Base-by-base conservation (phyloP, 208 protist species). In the Borovskyia barvae region DNA sequence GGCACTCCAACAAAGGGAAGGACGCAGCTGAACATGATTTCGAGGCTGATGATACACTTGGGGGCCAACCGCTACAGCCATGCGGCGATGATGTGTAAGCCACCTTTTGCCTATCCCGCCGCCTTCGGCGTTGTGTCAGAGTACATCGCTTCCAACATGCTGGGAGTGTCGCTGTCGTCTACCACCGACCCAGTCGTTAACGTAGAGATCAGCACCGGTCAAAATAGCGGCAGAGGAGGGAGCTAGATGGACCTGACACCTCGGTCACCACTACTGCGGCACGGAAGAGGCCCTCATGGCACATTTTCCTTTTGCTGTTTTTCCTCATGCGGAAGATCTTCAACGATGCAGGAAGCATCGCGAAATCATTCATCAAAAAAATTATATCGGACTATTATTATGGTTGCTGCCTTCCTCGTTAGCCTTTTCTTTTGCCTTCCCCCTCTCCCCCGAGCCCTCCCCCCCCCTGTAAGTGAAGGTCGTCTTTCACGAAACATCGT, bases 81-180 rank as follows among this genome's bases (percentile, higher is more conserved):
- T 26, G 33, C 51, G 1, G 64, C 68, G 2, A 25, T 81, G 39
- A 28, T 67, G 35, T 69, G 75, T 43, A 72, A 66, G 37, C 26
- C 22, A 2, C 68, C 65, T 1, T 72, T 48, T 14, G 24, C 41
- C 17, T 61, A 74, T 17, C 67, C 52, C 26, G 22, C 45, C 15
- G 7, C 70, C 36, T 77, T 81, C 28, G 68, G 68, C 20, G 66
- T 77, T 20, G 35, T 52, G n/a, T 58, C 40, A 4, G 57, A 81
- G 64, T 77, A 61, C 29, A 24, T 81, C 11, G 63, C 47, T 0
- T 14, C 29, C 1, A 52, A 63, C 33, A 15, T 76, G 36, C 53
- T 76, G 2, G 45, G 26, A 1, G 43, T 41, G 9, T 33, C 54
- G 1, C 22, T 39, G 25, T n/a, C n/a, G n/a, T n/a, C n/a, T n/a